Conservation (phyloP, 768 basidiomycete species). For the Rhizopogon sp. region DNA sequence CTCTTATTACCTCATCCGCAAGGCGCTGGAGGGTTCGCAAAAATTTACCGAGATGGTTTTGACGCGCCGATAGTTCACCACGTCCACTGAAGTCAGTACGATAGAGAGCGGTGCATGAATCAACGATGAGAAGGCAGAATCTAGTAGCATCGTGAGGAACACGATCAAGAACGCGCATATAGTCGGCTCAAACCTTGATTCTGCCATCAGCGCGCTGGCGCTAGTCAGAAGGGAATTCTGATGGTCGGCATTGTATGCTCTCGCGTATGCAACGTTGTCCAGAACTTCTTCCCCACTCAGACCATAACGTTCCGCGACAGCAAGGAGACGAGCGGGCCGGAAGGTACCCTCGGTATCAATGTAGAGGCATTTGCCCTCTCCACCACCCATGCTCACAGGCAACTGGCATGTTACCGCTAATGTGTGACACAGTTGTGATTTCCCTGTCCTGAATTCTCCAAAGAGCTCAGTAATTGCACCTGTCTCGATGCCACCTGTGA, state of each 20-base stretch:
- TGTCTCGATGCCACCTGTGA: constrained; percentile 89
- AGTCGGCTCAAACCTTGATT: constrained; percentile 67
- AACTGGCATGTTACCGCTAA: constrained; percentile 97
- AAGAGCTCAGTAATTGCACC: constrained; percentile 98
- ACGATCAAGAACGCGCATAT: constrained; percentile 14
- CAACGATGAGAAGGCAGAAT: constrained; percentile 94
- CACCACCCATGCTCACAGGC: constrained; percentile 96
- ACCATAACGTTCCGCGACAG: constrained; percentile 95
- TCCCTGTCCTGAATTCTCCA: constrained; percentile 98
- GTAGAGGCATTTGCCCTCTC: constrained; percentile 97
- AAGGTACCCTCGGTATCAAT: constrained; percentile 99
- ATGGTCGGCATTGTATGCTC: constrained; percentile 98
- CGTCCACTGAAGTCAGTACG: constrained; percentile 94
- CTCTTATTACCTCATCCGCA: constrained; percentile 81
- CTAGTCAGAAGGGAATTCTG: constrained; percentile 85
- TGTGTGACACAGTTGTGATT: constrained; percentile 97
- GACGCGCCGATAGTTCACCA: constrained; percentile 91
- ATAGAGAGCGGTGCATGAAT: constrained; percentile 94
- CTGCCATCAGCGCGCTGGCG: constrained; percentile 98
- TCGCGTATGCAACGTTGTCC: constrained; percentile 97
- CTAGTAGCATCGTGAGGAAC: constrained; percentile 33
- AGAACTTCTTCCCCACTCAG: constrained; percentile 96
- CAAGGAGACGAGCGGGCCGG: constrained; percentile 90
- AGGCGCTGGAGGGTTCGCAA: constrained; percentile 87
- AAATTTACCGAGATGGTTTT: constrained; percentile 95